Percentiles rank a stretch among this genome's conserved stretches.
Evolutionary conservation across 2,329 filamentous ascomycete species (phyloP).

Genomic region (Fusarium compactum): DNA sequence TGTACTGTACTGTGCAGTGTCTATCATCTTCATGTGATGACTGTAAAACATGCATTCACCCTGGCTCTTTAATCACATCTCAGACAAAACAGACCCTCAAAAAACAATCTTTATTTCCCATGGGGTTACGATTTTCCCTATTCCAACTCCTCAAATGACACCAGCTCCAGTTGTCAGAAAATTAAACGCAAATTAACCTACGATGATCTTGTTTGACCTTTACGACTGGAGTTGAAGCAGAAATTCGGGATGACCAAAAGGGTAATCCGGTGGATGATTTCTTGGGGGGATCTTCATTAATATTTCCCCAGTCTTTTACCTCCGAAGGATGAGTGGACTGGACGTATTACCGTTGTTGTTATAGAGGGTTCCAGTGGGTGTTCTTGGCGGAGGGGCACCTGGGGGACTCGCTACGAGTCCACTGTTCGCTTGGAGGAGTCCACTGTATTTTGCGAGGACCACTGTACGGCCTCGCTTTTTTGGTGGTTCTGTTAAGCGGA

Average conservation of each 20-base stretch:
- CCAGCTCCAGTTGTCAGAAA: not conserved
- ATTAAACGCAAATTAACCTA: constrained; percentile 7
- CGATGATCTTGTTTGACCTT: not conserved
- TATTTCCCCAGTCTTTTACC: constrained; percentile 1
- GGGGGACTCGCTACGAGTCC: too few relatives aligned
- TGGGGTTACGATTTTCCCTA: not conserved
- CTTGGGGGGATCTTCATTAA: not conserved
- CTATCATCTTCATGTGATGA: not conserved
- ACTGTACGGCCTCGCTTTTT: not conserved
- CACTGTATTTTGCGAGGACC: not conserved
- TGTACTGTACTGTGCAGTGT: not conserved
- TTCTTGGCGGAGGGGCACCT: not conserved
- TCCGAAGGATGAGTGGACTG: not conserved
- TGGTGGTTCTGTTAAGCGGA: not conserved
- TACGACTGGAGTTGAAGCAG: not conserved
- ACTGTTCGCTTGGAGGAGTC: not conserved
- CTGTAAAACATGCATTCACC: not conserved
- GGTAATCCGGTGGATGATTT: constrained; percentile 8
- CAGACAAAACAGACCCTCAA: not conserved
- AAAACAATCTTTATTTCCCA: not conserved
- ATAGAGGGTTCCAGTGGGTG: not conserved
- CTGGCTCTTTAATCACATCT: not conserved
- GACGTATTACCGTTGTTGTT: not conserved
- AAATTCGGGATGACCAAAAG: not conserved
- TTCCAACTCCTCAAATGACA: not conserved